Evolutionary conservation across 2,329 filamentous ascomycete species (phyloP), one percentile per base, ranked within the genome.

Genomic region (Teratosphaeria gauchensis): DNA sequence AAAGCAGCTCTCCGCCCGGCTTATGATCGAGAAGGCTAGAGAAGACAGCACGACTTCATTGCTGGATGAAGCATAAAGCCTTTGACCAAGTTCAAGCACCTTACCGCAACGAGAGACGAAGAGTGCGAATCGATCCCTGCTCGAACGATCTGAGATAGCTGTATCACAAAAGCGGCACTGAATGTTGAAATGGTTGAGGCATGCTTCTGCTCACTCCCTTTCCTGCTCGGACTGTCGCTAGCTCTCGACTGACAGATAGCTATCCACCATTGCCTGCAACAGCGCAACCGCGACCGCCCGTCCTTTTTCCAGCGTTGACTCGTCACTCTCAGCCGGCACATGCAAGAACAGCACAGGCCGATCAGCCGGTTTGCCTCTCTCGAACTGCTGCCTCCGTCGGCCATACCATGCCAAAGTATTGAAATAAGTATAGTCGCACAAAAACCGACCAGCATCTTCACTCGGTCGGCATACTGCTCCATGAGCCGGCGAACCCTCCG

Each of bases 391-490:
- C 53, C 61, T 65, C 35, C 64, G 59, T 51, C 66, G 60, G 6
- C 62, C 71, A 51, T 66, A 72, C 62, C 68, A 70, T 2, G 70
- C 71, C 60, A 78, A 62, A 31, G 68, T 71, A 42, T 71, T 69
- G 61, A 72, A 76, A 62, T 77, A 77, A n/a, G 73, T 73, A 59
- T 76, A 77, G 38, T 76, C 75, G 65, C 76, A 78, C 4, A 77
- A 64, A 63, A 72, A 77, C 28, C 72, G 73, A 2, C 75, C 74
- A 2, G 76, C 71, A 61, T 77, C 74, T 51, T 75, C 69, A 32
- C 69, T 75, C n/a, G 68, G 59, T 54, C 71, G 63, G 3, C 74
- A 66, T 56, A 72, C 72, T 31, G 65, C 65, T 3, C 57, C 56
- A 31, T 66, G 60, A 31, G 68, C 66, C 19, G 71, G 60, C 19